Percentiles rank a stretch among this genome's conserved stretches.
phyloP scores from a whole-genome alignment of 371 early-diverging fungal genomes.

The Globomyces sp. region DNA sequence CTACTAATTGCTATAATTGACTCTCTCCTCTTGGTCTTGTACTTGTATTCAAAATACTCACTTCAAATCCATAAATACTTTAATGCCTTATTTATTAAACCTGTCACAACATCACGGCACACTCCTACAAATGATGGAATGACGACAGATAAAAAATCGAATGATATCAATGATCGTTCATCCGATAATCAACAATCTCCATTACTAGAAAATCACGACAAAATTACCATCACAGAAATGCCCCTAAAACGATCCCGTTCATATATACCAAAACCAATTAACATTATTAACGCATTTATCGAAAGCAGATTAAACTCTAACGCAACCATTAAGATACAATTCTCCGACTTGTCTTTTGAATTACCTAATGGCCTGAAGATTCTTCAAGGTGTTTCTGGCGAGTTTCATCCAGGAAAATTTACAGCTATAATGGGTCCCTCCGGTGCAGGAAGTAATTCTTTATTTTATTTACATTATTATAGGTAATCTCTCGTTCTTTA shows the following conservation, averaged over 20 bases:
- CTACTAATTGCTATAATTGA: neutral
- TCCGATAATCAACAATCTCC: neutral
- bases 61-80: no score
- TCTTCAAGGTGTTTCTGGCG: conserved; percentile 56
- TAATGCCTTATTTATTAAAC: neutral
- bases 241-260: neutral
- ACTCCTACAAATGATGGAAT: neutral
- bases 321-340: conserved; percentile 48
- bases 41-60: no score
- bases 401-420: conserved; percentile 49
- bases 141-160: neutral
- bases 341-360: conserved; percentile 52
- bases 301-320: neutral
- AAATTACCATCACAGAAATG: neutral
- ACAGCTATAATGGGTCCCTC: conserved; percentile 71
- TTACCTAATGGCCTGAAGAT: conserved; percentile 58
- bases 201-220: neutral
- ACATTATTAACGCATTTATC: neutral
- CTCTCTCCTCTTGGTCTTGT: neutral
- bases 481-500: no score
- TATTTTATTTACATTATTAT: no score
- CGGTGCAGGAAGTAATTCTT: conserved; percentile 18
- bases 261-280: neutral
- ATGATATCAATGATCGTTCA: neutral
- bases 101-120: neutral